Percentiles rank a stretch among this genome's conserved stretches.
Evolutionary conservation across 1,139 yeast genomes (phyloP).

Genomic region (Hansenula lynferdii): DNA sequence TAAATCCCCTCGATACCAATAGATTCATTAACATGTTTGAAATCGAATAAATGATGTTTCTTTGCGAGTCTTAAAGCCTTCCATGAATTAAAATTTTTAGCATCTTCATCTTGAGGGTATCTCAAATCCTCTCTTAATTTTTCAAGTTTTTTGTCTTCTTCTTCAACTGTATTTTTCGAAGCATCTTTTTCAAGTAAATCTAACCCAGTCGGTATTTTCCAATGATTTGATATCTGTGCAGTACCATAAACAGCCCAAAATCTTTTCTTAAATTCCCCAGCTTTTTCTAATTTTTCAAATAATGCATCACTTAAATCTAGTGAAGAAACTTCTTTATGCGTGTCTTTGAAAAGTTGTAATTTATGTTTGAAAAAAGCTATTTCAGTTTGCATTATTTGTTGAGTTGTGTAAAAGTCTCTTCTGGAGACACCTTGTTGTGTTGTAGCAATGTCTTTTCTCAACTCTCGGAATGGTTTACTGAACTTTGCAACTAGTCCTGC

Average conservation of each 20-base stretch:
- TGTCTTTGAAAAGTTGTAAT: constrained; percentile 6
- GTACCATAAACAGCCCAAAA: constrained; percentile 21
- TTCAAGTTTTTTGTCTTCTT: constrained; percentile 1
- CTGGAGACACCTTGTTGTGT: constrained; percentile 2
- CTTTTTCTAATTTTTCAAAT: constrained; percentile 3
- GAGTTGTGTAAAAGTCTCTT: constrained; percentile 2
- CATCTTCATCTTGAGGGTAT: background rate
- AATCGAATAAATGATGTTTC: constrained; percentile 11
- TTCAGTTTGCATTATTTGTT: constrained; percentile 6
- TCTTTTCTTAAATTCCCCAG: constrained; percentile 8
- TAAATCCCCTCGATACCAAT: constrained; percentile 20
- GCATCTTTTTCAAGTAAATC: constrained; percentile 8
- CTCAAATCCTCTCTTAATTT: constrained; percentile 4
- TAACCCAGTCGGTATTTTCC: constrained; percentile 18
- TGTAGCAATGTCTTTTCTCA: background rate
- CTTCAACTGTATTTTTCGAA: background rate
- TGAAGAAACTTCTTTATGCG: no score
- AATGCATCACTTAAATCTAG: constrained; percentile 6
- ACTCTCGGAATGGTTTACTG: no score
- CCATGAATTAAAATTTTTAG: constrained; percentile 17
- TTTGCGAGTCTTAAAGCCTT: constrained; percentile 18
- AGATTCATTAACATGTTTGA: constrained; percentile 14
- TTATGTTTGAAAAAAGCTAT: constrained; percentile 5
- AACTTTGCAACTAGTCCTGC: background rate
- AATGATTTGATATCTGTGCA: constrained; percentile 15